Evolutionary conservation across 129 eudicot species (phyloP).

Genomic region (Deinandra increscens): DNA sequence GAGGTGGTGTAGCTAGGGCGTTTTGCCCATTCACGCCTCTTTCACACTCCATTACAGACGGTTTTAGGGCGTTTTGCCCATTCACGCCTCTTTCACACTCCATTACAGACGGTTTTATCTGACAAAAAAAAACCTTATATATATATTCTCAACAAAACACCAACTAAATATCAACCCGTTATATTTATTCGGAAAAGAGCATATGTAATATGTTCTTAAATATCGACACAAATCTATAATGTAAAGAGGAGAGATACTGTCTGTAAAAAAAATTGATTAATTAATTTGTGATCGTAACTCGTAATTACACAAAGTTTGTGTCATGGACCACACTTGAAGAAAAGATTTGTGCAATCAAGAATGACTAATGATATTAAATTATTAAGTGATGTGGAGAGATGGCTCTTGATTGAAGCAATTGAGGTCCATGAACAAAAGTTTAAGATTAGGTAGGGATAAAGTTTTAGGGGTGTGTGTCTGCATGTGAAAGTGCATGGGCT

Average conservation of each 20-base stretch:
- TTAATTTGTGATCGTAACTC: conserved; percentile 34
- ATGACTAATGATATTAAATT: conserved; percentile 25
- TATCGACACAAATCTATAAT: background rate
- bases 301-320: conserved; percentile 33
- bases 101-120: no score
- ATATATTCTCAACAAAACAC: no score
- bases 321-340: conserved; percentile 42
- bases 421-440: conserved; percentile 38
- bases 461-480: conserved; percentile 34
- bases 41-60: no score
- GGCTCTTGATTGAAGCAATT: conserved; percentile 29
- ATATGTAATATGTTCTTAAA: no score
- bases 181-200: no score
- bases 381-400: conserved; percentile 14
- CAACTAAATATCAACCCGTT: no score
- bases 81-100: no score
- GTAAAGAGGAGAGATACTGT: conserved; percentile 9
- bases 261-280: conserved; percentile 2
- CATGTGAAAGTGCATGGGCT: conserved; percentile 44
- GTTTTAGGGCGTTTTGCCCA: no score
- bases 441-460: conserved; percentile 43
- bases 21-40: no score
- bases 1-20: no score
- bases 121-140: no score
- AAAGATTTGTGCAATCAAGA: conserved; percentile 34